These are phyloP conservation scores for Sphaceloma murrayae DNA, from an alignment of 2,329 filamentous ascomycete genomes.

Conservation along the genomic window DNA sequence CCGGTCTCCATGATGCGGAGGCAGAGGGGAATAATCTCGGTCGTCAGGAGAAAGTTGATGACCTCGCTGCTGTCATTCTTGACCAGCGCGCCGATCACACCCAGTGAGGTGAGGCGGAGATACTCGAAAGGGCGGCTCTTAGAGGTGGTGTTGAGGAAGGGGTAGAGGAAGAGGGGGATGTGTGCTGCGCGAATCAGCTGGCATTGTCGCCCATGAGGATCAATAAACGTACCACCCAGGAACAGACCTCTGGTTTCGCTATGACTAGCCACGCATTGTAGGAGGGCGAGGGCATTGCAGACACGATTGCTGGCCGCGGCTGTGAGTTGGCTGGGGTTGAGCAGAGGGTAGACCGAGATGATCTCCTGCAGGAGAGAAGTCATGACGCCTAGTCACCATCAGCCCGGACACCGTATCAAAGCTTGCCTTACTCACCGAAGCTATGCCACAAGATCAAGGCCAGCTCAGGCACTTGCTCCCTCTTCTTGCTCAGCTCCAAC, in stretches of 20 bases:
- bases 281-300: conserved; percentile 88
- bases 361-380: conserved; percentile 95
- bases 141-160: conserved; percentile 96
- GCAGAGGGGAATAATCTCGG: conserved; percentile 95
- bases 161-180: conserved; percentile 94
- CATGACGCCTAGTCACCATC: conserved; percentile 78
- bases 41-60: conserved; percentile 97
- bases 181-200: conserved; percentile 53
- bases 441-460: conserved; percentile 97
- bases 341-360: conserved; percentile 92
- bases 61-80: conserved; percentile 99
- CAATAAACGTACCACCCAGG: conserved; percentile 60
- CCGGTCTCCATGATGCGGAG: conserved; percentile 99
- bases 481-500: conserved; percentile 94
- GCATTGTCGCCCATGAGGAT: conserved; percentile 2
- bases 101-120: conserved; percentile 85
- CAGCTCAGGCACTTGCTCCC: conserved; percentile 93
- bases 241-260: conserved; percentile 93
- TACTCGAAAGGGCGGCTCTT: conserved; percentile 98
- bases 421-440: conserved; percentile 82
- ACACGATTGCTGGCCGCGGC: conserved; percentile 96
- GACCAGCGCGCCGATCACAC: conserved; percentile 91
- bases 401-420: too few species aligned
- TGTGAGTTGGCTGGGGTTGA: conserved; percentile 94
- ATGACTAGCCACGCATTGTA: conserved; percentile 96